A percentile compares a stretch with the other conserved stretches of the same genome.
phyloP scores from a whole-genome alignment of 495 filamentous ascomycete genomes.

The Mytilinidion resinicola region DNA sequence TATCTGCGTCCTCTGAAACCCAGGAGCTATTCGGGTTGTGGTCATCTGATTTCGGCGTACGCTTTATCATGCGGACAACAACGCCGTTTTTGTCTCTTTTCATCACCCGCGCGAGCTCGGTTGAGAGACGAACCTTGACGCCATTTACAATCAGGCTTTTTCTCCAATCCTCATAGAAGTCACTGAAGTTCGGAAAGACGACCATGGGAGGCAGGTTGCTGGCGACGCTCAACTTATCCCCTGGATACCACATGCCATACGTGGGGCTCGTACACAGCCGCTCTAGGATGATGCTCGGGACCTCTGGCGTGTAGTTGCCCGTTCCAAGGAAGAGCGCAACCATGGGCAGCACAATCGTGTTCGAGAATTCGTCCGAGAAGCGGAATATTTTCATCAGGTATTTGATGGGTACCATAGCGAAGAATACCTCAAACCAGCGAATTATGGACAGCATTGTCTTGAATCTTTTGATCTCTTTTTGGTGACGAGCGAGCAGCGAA shows the following conservation, averaged over 20 bases:
- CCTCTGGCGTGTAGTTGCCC: slow-evolving; percentile 67
- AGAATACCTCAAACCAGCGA: slow-evolving; percentile 61
- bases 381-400: slow-evolving; percentile 61
- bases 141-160: slow-evolving; percentile 54
- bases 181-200: slow-evolving; percentile 67
- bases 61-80: slow-evolving; percentile 38
- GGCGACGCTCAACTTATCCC: slow-evolving; percentile 53
- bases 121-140: slow-evolving; percentile 58
- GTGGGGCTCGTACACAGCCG: slow-evolving; percentile 66
- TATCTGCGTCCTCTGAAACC: slow-evolving; percentile 34
- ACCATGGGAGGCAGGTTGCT: slow-evolving; percentile 74
- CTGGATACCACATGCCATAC: slow-evolving; percentile 72
- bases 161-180: slow-evolving; percentile 66
- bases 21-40: slow-evolving; percentile 37
- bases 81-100: slow-evolving; percentile 55
- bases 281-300: slow-evolving; percentile 68
- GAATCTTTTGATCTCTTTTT: slow-evolving; percentile 61
- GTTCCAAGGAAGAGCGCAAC: slow-evolving; percentile 71
- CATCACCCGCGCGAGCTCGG: slow-evolving; percentile 53
- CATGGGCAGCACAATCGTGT: slow-evolving; percentile 66
- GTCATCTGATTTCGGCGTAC: slow-evolving; percentile 35
- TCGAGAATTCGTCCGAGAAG: slow-evolving; percentile 68
- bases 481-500: slow-evolving; percentile 54
- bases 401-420: slow-evolving; percentile 69
- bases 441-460: slow-evolving; percentile 58